Percentiles rank a stretch among this genome's conserved stretches.
Conservation (phyloP, 1,139 yeast genomes). For the Blastobotrys illinoisensis region DNA sequence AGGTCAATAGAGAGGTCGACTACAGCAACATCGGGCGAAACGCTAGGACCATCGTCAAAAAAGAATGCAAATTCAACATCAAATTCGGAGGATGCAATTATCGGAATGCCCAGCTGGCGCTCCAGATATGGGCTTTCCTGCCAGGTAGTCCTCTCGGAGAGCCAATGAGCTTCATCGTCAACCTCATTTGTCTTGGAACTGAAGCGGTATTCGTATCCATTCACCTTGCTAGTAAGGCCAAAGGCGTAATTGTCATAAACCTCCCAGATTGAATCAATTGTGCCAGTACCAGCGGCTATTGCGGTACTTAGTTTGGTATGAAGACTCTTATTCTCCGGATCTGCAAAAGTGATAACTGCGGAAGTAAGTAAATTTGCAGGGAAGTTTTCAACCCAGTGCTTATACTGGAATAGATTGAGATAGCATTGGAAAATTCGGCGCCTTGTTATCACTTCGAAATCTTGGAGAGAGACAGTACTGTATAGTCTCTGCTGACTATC, state of each 20-base stretch:
- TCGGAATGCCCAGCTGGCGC: slow-evolving; percentile 19
- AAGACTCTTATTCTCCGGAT: slow-evolving; percentile 26
- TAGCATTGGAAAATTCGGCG: slow-evolving; percentile 35
- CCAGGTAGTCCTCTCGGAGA: slow-evolving; percentile 23
- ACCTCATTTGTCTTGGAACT: slow-evolving; percentile 8
- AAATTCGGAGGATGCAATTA: slow-evolving; percentile 23
- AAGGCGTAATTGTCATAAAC: slow-evolving; percentile 32
- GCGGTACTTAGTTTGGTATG: slow-evolving; percentile 28
- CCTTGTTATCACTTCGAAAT: slow-evolving; percentile 29
- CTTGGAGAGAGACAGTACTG: slow-evolving; percentile 23
- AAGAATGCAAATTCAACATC: slow-evolving; percentile 24
- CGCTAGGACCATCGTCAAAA: slow-evolving; percentile 7
- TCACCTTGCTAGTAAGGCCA: slow-evolving; percentile 31
- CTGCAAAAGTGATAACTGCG: slow-evolving; percentile 33
- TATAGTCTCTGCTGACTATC: slow-evolving; percentile 24
- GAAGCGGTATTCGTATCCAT: slow-evolving; percentile 22
- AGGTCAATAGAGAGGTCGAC: slow-evolving; percentile 75
- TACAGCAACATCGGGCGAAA: slow-evolving; percentile 42
- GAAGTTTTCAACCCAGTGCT: slow-evolving; percentile 25
- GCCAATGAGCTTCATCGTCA: slow-evolving; percentile 28
- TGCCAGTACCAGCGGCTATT: slow-evolving; percentile 31
- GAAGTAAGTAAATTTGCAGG: slow-evolving; percentile 34
- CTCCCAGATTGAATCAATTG: slow-evolving; percentile 32
- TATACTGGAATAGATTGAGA: slow-evolving; percentile 24
- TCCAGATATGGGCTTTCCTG: slow-evolving; percentile 18